Base-by-base conservation (phyloP, 2,329 filamentous ascomycete genomes). In the Seiridium unicorne region DNA sequence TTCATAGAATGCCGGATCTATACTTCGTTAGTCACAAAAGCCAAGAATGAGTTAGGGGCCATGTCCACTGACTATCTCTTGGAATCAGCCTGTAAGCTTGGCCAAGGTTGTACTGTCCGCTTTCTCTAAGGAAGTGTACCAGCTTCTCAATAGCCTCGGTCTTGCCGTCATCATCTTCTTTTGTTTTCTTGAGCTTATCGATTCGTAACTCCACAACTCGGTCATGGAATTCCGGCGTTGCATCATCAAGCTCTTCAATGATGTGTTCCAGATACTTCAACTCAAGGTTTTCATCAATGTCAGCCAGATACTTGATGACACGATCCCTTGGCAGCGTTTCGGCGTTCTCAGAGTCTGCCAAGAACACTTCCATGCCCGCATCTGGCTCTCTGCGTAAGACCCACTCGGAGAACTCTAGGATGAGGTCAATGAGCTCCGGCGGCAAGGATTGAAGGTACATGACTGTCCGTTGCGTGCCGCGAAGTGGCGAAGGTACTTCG, bases 261-360 rank as follows among this genome's bases (percentile, higher is more conserved):
- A 98, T 85, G 75, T 99, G 94, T 71, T 97, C 93, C 4, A 98
- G 79, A 72, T 99, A 99, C 62, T 80, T 84, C 34, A 92, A 84
- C 63, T 95, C 92, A 9, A 98, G 83, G 49, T 82, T 81, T 8
- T 80, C 70, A 67, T 96, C 88, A 40, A 96, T 86, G 0, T 78
- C 76, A 47, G 86, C 82, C 3, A 99, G 77, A 69, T 94, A 98
- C 2, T 82, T 78, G 2, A 94, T 80, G 0, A 99, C 91, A 57
- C 79, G 84, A 36, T 91, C 84, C 47, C 94, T 84, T 2, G 94
- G 93, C 9, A 99, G 76, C 0, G 88, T 92, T 78, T 98, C 95
- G 1, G 95, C 93, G 69, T 98, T 98, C 71, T 97, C 92, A 1
- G 92, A 95, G 72, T 99, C 95, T 1, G 91, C 92, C 0, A 95